phyloP scores from a whole-genome alignment of 2,329 filamentous ascomycete species.

The Colletotrichum phormii region DNA sequence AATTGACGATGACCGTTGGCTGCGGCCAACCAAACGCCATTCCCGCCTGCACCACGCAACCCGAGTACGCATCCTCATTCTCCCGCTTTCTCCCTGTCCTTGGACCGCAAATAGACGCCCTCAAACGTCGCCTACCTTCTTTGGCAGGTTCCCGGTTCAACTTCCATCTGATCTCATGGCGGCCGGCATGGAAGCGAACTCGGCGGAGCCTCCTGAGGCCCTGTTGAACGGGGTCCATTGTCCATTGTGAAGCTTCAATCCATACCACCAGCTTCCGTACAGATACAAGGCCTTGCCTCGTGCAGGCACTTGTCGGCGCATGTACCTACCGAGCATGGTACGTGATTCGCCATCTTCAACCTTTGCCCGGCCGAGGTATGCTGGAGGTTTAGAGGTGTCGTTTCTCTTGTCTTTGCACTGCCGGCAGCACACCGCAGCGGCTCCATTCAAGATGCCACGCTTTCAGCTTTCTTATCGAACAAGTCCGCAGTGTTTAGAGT shows the following conservation, averaged over 20 bases:
- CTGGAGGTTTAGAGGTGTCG: not conserved
- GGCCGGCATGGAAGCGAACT: not conserved
- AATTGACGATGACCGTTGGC: slow-evolving; percentile 28
- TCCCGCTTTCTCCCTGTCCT: not conserved
- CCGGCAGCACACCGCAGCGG: not conserved
- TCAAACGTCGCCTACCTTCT: slow-evolving; percentile 2
- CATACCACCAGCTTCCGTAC: too few species aligned
- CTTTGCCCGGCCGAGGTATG: not conserved
- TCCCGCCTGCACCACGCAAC: slow-evolving; percentile 24
- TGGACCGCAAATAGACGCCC: slow-evolving; percentile 22
- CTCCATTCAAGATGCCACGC: not conserved
- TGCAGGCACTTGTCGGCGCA: not conserved
- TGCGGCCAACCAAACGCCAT: slow-evolving; percentile 33
- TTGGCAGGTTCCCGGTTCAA: slow-evolving; percentile 13
- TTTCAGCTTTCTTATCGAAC: slow-evolving; percentile 19
- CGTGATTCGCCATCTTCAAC: not conserved
- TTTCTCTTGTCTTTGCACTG: not conserved
- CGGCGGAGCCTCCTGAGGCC: not conserved
- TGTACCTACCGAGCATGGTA: not conserved
- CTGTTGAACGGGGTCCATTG: not conserved
- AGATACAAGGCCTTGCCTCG: slow-evolving; percentile 2
- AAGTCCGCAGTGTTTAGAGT: not conserved
- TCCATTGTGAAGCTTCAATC: too few species aligned
- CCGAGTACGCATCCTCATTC: not conserved
- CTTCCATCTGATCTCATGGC: slow-evolving; percentile 7